A percentile compares a stretch with the other conserved stretches of the same genome.
Evolutionary conservation across 75 land plant genomes (phyloP).

Genomic region (Selaginella moellendorffii): DNA sequence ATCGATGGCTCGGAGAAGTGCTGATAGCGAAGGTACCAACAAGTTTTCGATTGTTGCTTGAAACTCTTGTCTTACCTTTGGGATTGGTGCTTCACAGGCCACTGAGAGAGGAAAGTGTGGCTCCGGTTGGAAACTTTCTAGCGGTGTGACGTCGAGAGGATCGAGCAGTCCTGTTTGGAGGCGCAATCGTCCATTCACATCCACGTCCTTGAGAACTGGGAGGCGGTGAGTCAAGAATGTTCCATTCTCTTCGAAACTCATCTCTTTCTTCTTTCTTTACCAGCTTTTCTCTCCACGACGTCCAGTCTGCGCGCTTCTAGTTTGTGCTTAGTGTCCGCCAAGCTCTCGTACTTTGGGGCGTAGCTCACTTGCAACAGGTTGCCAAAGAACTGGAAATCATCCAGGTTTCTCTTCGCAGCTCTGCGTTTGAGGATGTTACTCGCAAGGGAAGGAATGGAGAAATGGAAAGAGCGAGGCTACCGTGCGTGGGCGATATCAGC

Average conservation of each 20-base stretch:
- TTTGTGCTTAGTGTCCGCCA: conserved; percentile 67
- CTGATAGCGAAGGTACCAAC: background rate
- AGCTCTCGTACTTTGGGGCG: conserved; percentile 68
- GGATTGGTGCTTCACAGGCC: background rate
- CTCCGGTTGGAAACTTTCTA: background rate
- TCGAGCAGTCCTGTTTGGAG: background rate
- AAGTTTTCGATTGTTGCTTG: background rate
- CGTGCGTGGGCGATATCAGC: conserved; percentile 58
- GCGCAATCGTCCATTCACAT: background rate
- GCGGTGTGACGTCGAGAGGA: background rate
- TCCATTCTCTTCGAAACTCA: background rate
- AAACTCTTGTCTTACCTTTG: background rate
- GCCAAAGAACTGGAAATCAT: conserved; percentile 66
- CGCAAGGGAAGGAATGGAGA: background rate
- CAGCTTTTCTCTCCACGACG: conserved; percentile 43
- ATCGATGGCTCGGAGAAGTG: background rate
- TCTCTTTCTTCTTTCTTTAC: conserved; percentile 16
- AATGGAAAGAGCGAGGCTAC: conserved; percentile 19
- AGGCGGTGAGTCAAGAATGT: background rate
- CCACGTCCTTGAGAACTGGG: background rate
- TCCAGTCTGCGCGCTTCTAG: conserved; percentile 66
- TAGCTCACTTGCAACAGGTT: conserved; percentile 65
- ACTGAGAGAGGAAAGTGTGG: background rate
- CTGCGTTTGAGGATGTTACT: conserved; percentile 22
- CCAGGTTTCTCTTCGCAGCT: conserved; percentile 87